Base-by-base conservation (phyloP, 176 grass and related monocot species). In the Puya raimondii region DNA sequence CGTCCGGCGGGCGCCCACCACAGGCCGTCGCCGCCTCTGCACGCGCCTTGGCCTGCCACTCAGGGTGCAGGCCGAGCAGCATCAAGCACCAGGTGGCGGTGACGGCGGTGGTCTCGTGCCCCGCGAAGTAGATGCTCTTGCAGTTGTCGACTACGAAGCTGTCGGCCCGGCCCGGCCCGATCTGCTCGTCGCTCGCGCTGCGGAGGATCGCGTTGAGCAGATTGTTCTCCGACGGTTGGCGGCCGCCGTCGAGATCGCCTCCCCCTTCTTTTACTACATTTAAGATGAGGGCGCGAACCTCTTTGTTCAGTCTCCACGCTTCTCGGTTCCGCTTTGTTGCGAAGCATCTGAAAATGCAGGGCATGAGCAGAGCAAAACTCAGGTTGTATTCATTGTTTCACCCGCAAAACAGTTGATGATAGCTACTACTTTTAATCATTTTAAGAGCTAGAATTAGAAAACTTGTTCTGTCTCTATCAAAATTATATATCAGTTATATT, bases 121-220 rank as follows among this genome's bases (percentile, higher is more conserved):
- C 93, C 23, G 93, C 93, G 56, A 96, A 96, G 80, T 92, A 96
- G 85, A 96, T 92, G 77, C 86, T 96, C 79, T 96, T 96, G 81
- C 93, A 96, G 76, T 96, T 96, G 72, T 96, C 93, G 9, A 96
- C 88, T 78, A 96, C 84, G 70, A 96, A 96, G 52, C 86, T 76
- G 23, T 97, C 94, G 10, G 86, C 77, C 51, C 78, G 76, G 1
- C 56, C 23, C 8, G 77, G 63, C 16, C 61, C 84, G 65, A 79
- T 73, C 22, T 72, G 70, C 50, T 76, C 81, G 57, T 54, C 76
- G 69, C 80, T 93, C 50, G 86, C 84, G 10, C 76, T 90, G 63
- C 69, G 79, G 26, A 97, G 94, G 57, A 97, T 93, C 17, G 94
- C 61, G 14, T 73, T 76, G 18, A 93, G 69, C 48, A 97, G 80